Evolutionary conservation across 129 eudicot genomes (phyloP), one percentile per base, ranked within the genome.

Genomic region (Solidago caesia): DNA sequence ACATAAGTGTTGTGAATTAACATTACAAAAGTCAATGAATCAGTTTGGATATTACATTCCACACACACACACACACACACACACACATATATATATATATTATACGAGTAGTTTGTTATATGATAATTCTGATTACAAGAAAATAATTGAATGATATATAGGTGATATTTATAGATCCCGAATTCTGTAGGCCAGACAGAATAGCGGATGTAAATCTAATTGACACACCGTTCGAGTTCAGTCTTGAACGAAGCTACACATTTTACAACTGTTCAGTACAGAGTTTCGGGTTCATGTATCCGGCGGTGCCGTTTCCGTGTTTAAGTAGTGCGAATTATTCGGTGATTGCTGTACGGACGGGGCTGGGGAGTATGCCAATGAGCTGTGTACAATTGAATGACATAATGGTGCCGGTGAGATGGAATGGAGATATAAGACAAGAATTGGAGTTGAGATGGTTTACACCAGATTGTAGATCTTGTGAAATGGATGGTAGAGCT

Each of bases 361-460:
- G 25, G 7, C 11, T 41, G 16, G 55, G 49, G 10, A 9, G 33
- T 16, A 51, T 64, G 83, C 87, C 86, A 46, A 0, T 46, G 11
- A 51, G 69, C 21, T 90, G 93, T 59, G 53, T 73, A 70, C 61
- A 46, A 9, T 42, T 82, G 75, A 58, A 79, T 16, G 70, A 47
- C 14, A 77, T 76, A 27, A 42, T 51, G 5, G 61, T 84, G 44
- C 92, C 93, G 58, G 49, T 69, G 0, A 25, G 75, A 63, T 64
- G 77, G 81, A 26, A 46, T 25, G 70, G 67, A 6, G 81, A 70
- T 43, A 41, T 75, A 15, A 46, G 64, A 44, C 67, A 48, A 7
- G 85, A 82, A 68, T 14, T 88, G 52, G 75, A 62, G 83, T 65
- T 92, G 78, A 64, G 14, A 21, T 92, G 97, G 96, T 57, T n/a